These are phyloP conservation scores for Chernovozyma aurita DNA, from an alignment of 1,139 yeast genomes.

Conservation along the genomic window DNA sequence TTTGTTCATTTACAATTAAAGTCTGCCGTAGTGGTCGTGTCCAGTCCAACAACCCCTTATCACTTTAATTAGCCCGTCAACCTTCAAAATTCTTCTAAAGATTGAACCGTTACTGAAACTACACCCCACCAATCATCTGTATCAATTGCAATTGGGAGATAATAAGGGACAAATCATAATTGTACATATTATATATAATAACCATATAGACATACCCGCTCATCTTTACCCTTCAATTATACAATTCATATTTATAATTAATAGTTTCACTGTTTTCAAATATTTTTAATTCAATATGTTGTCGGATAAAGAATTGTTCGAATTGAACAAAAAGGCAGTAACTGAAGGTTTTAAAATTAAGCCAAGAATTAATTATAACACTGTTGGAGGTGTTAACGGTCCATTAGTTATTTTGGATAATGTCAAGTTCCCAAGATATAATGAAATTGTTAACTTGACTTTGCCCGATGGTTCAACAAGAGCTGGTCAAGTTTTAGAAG, in stretches of 20 bases:
- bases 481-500: slow-evolving; percentile 98
- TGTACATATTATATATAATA: not conserved
- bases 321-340: slow-evolving; percentile 86
- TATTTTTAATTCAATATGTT: slow-evolving; percentile 25
- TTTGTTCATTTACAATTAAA: too few relatives aligned
- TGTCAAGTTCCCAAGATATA: slow-evolving; percentile 93
- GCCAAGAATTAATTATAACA: slow-evolving; percentile 89
- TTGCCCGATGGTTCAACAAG: slow-evolving; percentile 91
- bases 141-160: slow-evolving; percentile 2
- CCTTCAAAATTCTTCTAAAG: not conserved
- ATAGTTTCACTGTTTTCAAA: not conserved
- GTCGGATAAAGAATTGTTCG: slow-evolving; percentile 59
- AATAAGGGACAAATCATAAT: not conserved
- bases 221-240: not conserved
- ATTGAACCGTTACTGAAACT: not conserved
- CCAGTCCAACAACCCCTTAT: slow-evolving; percentile 8
- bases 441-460: slow-evolving; percentile 94
- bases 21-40: slow-evolving; percentile 6
- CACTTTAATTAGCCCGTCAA: slow-evolving; percentile 4
- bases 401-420: slow-evolving; percentile 95
- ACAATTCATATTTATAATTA: not conserved
- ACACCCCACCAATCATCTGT: not conserved
- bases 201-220: not conserved
- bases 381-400: slow-evolving; percentile 97
- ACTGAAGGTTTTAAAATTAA: slow-evolving; percentile 86